Conservation (phyloP, 1,284 basidiomycete species). For the Ustilago tritici region DNA sequence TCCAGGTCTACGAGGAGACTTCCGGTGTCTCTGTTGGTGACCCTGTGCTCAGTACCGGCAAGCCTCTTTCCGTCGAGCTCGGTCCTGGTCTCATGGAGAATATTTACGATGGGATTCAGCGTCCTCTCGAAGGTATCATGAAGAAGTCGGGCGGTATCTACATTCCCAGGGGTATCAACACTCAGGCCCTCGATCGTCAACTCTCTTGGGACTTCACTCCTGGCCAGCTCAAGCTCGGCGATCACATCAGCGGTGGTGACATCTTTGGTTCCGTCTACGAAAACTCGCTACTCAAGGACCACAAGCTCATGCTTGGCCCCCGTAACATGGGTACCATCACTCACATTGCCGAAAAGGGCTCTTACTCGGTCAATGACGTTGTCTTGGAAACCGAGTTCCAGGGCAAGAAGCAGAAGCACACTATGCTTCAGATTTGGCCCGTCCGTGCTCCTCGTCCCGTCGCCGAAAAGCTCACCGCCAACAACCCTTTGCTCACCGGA, state of each 20-base stretch:
- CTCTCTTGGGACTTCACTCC: conserved; percentile 97
- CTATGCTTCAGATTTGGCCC: conserved; percentile 98
- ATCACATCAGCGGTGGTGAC: conserved; percentile 96
- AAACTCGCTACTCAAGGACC: conserved; percentile 94
- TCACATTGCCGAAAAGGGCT: conserved; percentile 91
- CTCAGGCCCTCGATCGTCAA: conserved; percentile 88
- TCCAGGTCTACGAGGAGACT: conserved; percentile 97
- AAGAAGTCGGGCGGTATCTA: conserved; percentile 97
- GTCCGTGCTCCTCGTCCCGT: conserved; percentile 97
- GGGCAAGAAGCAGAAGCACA: conserved; percentile 91
- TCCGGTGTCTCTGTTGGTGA: conserved; percentile 87
- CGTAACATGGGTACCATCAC: conserved; percentile 95
- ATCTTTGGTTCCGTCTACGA: conserved; percentile 96
- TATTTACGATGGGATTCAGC: conserved; percentile 80
- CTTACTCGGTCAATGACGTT: conserved; percentile 91
- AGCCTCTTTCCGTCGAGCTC: conserved; percentile 95
- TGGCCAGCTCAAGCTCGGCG: conserved; percentile 79
- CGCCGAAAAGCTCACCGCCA: conserved; percentile 91
- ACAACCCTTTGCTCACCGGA: conserved; percentile 92
- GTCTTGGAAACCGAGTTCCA: conserved; percentile 98
- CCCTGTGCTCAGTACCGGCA: conserved; percentile 95
- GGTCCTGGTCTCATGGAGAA: conserved; percentile 98
- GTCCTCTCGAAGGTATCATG: conserved; percentile 83
- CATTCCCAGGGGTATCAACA: conserved; percentile 93
- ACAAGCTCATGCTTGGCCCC: conserved; percentile 96